These are phyloP conservation scores for Lyophyllum semitale DNA, from an alignment of 768 basidiomycete genomes.

Conservation along the genomic window DNA sequence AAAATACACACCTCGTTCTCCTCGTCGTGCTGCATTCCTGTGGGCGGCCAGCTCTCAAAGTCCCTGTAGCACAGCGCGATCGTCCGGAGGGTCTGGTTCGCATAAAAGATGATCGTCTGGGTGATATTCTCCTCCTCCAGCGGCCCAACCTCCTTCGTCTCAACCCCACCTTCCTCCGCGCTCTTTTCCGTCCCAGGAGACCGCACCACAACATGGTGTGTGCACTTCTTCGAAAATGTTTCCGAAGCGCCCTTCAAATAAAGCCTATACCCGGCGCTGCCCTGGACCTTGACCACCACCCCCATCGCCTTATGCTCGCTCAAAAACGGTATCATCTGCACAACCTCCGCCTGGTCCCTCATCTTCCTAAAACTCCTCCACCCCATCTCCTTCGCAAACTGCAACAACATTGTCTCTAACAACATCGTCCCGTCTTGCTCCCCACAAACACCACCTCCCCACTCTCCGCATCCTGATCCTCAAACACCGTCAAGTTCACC, in stretches of 20 bases:
- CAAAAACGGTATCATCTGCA: constrained; percentile 93
- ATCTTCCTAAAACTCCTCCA: constrained; percentile 75
- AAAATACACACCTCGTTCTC: constrained; percentile 52
- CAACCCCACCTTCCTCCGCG: constrained; percentile 36
- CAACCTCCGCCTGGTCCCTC: constrained; percentile 58
- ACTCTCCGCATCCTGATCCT: constrained; percentile 68
- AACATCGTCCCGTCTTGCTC: constrained; percentile 93
- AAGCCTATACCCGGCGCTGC: constrained; percentile 62
- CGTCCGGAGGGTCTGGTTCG: constrained; percentile 92
- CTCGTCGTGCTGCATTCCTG: constrained; percentile 35
- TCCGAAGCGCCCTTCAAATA: constrained; percentile 95
- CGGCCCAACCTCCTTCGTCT: constrained; percentile 63
- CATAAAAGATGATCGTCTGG: constrained; percentile 96
- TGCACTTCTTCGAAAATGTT: constrained; percentile 81
- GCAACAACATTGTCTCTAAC: constrained; percentile 89
- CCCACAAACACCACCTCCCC: constrained; percentile 74
- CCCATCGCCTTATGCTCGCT: constrained; percentile 96
- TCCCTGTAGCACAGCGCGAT: constrained; percentile 94
- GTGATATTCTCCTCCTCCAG: constrained; percentile 80
- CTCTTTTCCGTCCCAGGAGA: constrained; percentile 26
- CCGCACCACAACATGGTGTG: constrained; percentile 69
- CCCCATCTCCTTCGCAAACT: constrained; percentile 77
- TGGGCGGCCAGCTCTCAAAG: constrained; percentile 83
- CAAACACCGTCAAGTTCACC: constrained; percentile 94
- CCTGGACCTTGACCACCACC: constrained; percentile 67